Conservation (phyloP, 768 basidiomycete genomes). For the Leccinum olivaceopallidum region DNA sequence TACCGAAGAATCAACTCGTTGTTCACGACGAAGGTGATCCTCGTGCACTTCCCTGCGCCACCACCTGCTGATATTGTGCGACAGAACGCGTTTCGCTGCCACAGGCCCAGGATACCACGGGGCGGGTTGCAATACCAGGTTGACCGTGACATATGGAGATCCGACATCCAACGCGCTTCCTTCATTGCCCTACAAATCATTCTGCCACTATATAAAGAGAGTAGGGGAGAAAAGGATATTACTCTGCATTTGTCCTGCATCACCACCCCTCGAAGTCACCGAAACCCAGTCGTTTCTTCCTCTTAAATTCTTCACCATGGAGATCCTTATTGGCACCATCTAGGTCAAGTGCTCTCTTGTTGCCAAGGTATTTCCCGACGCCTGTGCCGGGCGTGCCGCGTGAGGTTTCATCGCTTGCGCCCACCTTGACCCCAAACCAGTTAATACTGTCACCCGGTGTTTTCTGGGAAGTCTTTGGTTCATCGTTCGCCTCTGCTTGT, state of each 20-base stretch:
- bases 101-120: constrained; percentile 1
- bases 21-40: constrained; percentile 31
- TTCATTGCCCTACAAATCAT: constrained; percentile 10
- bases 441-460: constrained; percentile 70
- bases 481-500: constrained; percentile 32
- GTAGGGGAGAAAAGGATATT: constrained; percentile 2
- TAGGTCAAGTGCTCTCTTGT: constrained; percentile 46
- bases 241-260: not conserved
- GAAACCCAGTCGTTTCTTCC: constrained; percentile 85
- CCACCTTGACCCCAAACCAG: constrained; percentile 90
- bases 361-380: constrained; percentile 79
- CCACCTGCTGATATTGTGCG: constrained; percentile 5
- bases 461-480: constrained; percentile 41
- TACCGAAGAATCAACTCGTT: constrained; percentile 48
- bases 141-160: constrained; percentile 13
- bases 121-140: constrained; percentile 24
- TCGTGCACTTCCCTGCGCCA: not conserved
- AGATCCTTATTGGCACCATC: constrained; percentile 21
- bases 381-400: constrained; percentile 38
- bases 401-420: constrained; percentile 40
- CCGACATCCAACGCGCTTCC: not conserved
- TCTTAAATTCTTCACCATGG: constrained; percentile 55
- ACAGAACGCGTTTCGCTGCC: constrained; percentile 6
- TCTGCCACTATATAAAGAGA: constrained; percentile 12
- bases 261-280: constrained; percentile 90